Evolutionary conservation across 1,139 yeast species (phyloP).

Genomic region (Lodderomyces pseudojiufengensis): DNA sequence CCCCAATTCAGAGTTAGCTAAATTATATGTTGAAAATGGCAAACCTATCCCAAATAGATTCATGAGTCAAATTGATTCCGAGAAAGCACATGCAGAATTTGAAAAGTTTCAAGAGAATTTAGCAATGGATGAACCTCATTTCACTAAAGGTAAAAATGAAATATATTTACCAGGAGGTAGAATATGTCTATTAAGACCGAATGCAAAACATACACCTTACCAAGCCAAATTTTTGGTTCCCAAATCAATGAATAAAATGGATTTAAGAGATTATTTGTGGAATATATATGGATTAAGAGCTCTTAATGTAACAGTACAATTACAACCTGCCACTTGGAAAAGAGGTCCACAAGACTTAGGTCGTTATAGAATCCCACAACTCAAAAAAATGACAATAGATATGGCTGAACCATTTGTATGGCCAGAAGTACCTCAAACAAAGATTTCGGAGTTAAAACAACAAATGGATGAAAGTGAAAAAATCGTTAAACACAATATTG

Average conservation of each 20-base stretch:
- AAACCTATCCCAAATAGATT: constrained; percentile 45
- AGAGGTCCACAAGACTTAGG: constrained; percentile 62
- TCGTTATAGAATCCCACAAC: constrained; percentile 75
- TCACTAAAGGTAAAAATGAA: constrained; percentile 68
- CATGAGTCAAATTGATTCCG: constrained; percentile 20
- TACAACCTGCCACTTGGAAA: constrained; percentile 67
- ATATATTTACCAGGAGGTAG: constrained; percentile 83
- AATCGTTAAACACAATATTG: constrained; percentile 10
- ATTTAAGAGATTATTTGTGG: constrained; percentile 85
- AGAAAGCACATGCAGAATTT: constrained; percentile 36
- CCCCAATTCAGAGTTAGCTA: constrained; percentile 37
- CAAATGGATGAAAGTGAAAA: constrained; percentile 26
- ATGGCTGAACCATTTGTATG: constrained; percentile 91
- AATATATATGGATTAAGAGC: constrained; percentile 86
- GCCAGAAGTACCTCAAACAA: constrained; percentile 61
- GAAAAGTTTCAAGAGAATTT: constrained; percentile 52
- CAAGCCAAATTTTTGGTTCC: constrained; percentile 95
- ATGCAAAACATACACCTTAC: constrained; percentile 91
- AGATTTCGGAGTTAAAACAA: constrained; percentile 22
- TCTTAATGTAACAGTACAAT: constrained; percentile 79
- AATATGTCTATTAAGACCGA: constrained; percentile 74
- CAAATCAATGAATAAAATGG: constrained; percentile 83
- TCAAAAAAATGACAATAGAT: constrained; percentile 91
- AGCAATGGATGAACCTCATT: constrained; percentile 70
- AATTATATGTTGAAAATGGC: constrained; percentile 34